Evolutionary conservation across 495 filamentous ascomycete genomes (phyloP), one percentile per base, ranked within the genome.

Genomic region (Sabuloglossum arenarium): DNA sequence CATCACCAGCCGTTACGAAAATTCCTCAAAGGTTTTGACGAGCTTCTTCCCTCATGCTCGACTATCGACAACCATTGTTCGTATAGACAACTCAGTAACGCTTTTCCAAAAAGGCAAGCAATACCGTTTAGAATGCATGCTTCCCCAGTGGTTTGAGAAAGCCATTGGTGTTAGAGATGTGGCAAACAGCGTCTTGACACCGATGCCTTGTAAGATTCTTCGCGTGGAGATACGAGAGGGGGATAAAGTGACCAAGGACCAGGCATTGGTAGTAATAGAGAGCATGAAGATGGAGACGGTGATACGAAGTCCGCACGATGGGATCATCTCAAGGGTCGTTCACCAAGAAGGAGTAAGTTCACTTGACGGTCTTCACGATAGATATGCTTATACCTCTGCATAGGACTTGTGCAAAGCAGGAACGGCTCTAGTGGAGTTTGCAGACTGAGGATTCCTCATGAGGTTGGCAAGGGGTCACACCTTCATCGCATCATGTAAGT

Each of bases 211-310:
- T 69, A 96, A 94, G 70, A 79, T 95, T 5, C 68, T 95, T 58
- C 77, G 86, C 53, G 87, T 93, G 30, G 82, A 89, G 65, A 85
- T 90, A 55, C 68, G 77, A 55, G 86, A 82, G 56, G 93, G 91
- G 0, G 81, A 89, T 59, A 68, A 64, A 52, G 90, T 97, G 39
- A 76, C 80, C 64, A 93, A 88, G 69, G 89, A 88, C 53, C 80
- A 93, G 61, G 78, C 86, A 21, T 70, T 98, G 59, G 87, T 97
- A 43, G 89, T 98, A 0, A 94, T 98, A 64, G 91, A 98, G 69
- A 96, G 90, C 56, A 98, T 98, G 91, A 98, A 98, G 76, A 98
- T 98, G 91, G 91, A 98, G 70, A 98, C 88, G 31, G 88, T 94
- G 32, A 95, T 98, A 58, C 75, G 91, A 58, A 89, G 85, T 60